These are phyloP conservation scores for Funneliformis mosseae DNA, from an alignment of 192 early-diverging fungal genomes.

Conservation along the genomic window DNA sequence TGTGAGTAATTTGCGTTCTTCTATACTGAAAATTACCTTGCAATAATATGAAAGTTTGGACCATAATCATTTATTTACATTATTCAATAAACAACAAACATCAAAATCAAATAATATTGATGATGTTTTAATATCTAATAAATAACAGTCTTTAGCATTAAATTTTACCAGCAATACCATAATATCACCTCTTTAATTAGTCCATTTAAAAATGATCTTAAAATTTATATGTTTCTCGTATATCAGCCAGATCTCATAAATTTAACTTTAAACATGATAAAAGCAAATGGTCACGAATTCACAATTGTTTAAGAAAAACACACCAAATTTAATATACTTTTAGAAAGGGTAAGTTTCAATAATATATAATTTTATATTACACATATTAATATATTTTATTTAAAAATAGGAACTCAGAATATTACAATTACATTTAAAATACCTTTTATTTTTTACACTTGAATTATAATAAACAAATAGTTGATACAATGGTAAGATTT, in stretches of 20 bases:
- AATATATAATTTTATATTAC: not conserved
- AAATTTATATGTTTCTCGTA: not conserved
- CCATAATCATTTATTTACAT: too few relatives aligned
- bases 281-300: not conserved
- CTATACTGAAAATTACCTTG: too few relatives aligned
- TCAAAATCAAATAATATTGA: too few relatives aligned
- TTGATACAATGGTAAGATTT: not conserved
- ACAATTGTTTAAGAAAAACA: not conserved
- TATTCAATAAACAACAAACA: too few relatives aligned
- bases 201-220: not conserved
- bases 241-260: not conserved
- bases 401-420: not conserved
- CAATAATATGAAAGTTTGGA: too few relatives aligned
- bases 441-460: not conserved
- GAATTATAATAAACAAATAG: not conserved
- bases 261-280: not conserved
- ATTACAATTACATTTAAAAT: not conserved
- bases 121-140: too few relatives aligned
- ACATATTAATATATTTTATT: too few relatives aligned
- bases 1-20: too few relatives aligned
- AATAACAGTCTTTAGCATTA: too few relatives aligned
- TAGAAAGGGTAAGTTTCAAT: not conserved
- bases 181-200: not conserved
- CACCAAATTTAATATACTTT: not conserved
- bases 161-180: too few relatives aligned